These are phyloP conservation scores for Naumovozyma baii DNA, from an alignment of 805 yeast genomes.

Conservation along the genomic window DNA sequence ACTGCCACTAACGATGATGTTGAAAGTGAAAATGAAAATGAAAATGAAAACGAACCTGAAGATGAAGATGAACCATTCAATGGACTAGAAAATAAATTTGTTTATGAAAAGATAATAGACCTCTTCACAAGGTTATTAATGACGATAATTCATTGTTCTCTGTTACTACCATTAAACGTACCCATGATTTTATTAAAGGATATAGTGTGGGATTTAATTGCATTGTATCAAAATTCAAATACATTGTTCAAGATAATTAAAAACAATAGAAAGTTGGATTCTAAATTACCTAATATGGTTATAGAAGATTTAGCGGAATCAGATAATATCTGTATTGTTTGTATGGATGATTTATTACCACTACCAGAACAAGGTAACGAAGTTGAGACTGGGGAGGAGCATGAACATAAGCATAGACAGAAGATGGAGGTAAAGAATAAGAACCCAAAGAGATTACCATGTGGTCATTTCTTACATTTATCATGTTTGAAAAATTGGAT, in stretches of 20 bases:
- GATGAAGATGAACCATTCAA: constrained; percentile 41
- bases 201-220: constrained; percentile 31
- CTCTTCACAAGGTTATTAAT: constrained; percentile 41
- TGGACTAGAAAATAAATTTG: constrained; percentile 62
- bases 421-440: constrained; percentile 5
- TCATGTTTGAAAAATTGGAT: constrained; percentile 91
- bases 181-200: constrained; percentile 44
- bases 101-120: constrained; percentile 49
- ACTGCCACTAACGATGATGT: constrained; percentile 4
- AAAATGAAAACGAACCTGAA: constrained; percentile 8
- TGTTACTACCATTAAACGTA: constrained; percentile 38
- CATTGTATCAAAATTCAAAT: constrained; percentile 28
- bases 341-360: constrained; percentile 79
- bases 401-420: not conserved
- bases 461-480: constrained; percentile 83
- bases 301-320: constrained; percentile 54
- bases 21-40: constrained; percentile 1
- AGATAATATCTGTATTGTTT: constrained; percentile 68
- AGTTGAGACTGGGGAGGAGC: not conserved
- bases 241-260: constrained; percentile 34
- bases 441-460: constrained; percentile 64
- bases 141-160: constrained; percentile 37
- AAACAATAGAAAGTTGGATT: constrained; percentile 52
- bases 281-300: constrained; percentile 53
- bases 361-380: not conserved